Base-by-base conservation (phyloP, 192 early-diverging fungal genomes). In the Spizellomyces punctatus region DNA sequence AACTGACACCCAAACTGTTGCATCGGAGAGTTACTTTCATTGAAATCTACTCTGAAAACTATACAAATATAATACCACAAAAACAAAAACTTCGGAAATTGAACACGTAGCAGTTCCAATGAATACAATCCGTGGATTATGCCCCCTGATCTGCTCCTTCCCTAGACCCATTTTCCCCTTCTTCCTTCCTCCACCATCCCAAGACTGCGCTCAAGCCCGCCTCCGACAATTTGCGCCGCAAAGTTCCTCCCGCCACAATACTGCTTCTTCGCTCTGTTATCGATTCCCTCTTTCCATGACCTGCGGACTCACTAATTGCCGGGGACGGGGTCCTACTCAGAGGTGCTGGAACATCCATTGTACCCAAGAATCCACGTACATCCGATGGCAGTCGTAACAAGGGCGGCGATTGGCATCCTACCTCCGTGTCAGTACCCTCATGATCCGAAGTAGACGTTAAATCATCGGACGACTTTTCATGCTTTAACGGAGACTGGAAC, bases 171-270 rank as follows among this genome's bases (percentile, higher is more conserved):
- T 43, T 46, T 19, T 46, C 44, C 5, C 45, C 61, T 6, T 72
- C 71, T 63, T 72, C 71, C 50, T 64, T 63, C 71, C 64, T 72
- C 71, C 71, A 72, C 71, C 71, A 72, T 10, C 62, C 47, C 22
- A 72, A 42, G 43, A 72, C 63, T 6, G 16, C 71, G 12, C 41
- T 36, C 22, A 72, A 46, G 10, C 71, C 71, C 9, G 45, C 63
- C 42, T 72, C 71, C 21, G 60, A 63, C 9, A 72, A 27, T 46
- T 64, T 63, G 17, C 71, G n/a, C n/a, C 71, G 61, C 8, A 72
- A 27, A 10, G 21, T 64, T 41, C 63, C 71, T 5, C 62, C 50
- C 22, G 17, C 17, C 27, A 36, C n/a, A 9, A 56, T n/a, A 46
- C 60, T 72, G 12, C n/a, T 42, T 44, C 62, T 45, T 14, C 62